These are phyloP conservation scores for Saturnispora zaruensis DNA, from an alignment of 805 yeast genomes.

Conservation along the genomic window DNA sequence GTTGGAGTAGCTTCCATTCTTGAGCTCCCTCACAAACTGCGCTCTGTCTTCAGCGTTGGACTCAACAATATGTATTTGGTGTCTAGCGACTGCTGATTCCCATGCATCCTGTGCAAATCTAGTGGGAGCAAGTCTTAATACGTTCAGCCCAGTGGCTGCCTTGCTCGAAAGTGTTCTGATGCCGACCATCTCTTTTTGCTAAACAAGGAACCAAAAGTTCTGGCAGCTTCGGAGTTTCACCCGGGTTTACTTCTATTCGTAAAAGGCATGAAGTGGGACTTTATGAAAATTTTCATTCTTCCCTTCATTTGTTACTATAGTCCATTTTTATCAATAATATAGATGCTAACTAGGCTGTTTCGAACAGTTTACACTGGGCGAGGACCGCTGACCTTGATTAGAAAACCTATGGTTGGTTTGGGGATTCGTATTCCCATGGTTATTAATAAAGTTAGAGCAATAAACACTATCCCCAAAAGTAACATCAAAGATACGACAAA, in stretches of 20 bases:
- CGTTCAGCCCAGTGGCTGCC: constrained; percentile 33
- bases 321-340: neutral
- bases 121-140: constrained; percentile 58
- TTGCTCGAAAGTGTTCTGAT: neutral
- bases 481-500: neutral
- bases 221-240: neutral
- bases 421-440: neutral
- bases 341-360: neutral
- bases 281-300: neutral
- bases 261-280: neutral
- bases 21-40: constrained; percentile 33
- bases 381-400: neutral
- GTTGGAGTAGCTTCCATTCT: constrained; percentile 29
- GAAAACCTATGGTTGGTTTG: neutral
- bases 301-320: neutral
- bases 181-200: neutral
- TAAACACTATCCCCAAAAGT: neutral
- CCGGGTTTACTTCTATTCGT: neutral
- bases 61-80: constrained; percentile 39
- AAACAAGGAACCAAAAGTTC: neutral
- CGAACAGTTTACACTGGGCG: neutral
- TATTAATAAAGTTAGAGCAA: neutral
- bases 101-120: constrained; percentile 58
- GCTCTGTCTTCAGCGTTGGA: constrained; percentile 32
- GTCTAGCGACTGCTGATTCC: constrained; percentile 29